Evolutionary conservation across 2,329 filamentous ascomycete genomes (phyloP).

Genomic region (Fusarium nurragi): DNA sequence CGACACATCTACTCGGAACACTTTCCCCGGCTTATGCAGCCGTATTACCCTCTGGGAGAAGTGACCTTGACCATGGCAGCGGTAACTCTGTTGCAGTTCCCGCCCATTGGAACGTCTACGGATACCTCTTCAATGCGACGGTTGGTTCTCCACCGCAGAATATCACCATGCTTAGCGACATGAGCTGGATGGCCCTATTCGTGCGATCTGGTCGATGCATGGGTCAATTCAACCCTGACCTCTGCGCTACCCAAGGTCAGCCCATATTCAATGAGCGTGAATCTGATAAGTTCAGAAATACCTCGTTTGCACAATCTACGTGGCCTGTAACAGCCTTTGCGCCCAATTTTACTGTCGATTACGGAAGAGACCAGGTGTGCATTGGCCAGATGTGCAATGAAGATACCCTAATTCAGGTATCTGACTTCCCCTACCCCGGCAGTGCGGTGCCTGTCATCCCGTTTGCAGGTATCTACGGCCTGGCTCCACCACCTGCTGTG

Average conservation of each 20-base stretch:
- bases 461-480: conserved; percentile 1
- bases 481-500: neutral
- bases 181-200: conserved; percentile 6
- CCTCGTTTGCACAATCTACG: neutral
- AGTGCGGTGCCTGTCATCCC: neutral
- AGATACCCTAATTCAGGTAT: neutral
- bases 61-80: neutral
- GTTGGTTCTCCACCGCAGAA: neutral
- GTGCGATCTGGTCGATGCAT: conserved; percentile 6
- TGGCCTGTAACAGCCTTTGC: conserved; percentile 1
- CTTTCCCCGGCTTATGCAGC: neutral
- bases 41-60: neutral
- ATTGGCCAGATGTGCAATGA: neutral
- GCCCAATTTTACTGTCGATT: conserved; percentile 5
- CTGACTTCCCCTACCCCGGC: neutral
- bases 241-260: neutral
- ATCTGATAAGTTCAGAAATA: neutral
- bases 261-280: neutral
- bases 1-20: neutral
- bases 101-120: neutral
- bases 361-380: conserved; percentile 1
- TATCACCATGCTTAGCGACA: conserved; percentile 1
- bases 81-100: neutral
- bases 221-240: neutral
- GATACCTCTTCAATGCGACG: conserved; percentile 1